phyloP scores from a whole-genome alignment of 2,329 filamentous ascomycete genomes.

The Akanthomyces muscarius region DNA sequence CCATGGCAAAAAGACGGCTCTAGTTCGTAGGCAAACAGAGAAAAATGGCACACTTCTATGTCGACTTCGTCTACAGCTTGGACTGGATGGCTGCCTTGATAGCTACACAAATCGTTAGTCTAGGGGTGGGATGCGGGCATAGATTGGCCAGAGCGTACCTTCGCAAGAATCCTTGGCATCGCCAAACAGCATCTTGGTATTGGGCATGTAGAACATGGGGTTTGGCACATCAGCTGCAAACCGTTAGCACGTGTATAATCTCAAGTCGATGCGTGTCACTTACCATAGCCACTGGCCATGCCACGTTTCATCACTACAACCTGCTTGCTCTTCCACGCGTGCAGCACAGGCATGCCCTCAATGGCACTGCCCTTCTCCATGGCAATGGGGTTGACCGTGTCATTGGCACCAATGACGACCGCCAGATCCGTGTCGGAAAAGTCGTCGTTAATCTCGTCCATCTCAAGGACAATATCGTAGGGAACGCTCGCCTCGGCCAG shows the following conservation, averaged over 20 bases:
- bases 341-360: constrained; percentile 87
- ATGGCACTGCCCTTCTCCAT: constrained; percentile 79
- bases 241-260: constrained; percentile 20
- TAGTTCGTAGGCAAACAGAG: background rate
- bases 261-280: constrained; percentile 28
- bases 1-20: background rate
- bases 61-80: constrained; percentile 18
- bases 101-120: constrained; percentile 30
- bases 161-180: constrained; percentile 83
- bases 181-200: constrained; percentile 87
- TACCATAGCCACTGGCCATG: constrained; percentile 82
- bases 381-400: constrained; percentile 88
- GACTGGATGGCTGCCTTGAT: constrained; percentile 39
- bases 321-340: constrained; percentile 92
- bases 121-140: background rate
- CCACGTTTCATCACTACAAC: constrained; percentile 91
- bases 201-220: constrained; percentile 89
- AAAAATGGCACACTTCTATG: background rate
- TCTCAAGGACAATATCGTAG: constrained; percentile 89
- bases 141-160: constrained; percentile 45
- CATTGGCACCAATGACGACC: constrained; percentile 86
- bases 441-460: constrained; percentile 95
- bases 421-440: constrained; percentile 82
- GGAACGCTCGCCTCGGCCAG: constrained; percentile 84
- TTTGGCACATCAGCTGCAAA: constrained; percentile 76